Evolutionary conservation across 768 basidiomycete genomes (phyloP).

Genomic region (Rhodotorula kratochvilovae): DNA sequence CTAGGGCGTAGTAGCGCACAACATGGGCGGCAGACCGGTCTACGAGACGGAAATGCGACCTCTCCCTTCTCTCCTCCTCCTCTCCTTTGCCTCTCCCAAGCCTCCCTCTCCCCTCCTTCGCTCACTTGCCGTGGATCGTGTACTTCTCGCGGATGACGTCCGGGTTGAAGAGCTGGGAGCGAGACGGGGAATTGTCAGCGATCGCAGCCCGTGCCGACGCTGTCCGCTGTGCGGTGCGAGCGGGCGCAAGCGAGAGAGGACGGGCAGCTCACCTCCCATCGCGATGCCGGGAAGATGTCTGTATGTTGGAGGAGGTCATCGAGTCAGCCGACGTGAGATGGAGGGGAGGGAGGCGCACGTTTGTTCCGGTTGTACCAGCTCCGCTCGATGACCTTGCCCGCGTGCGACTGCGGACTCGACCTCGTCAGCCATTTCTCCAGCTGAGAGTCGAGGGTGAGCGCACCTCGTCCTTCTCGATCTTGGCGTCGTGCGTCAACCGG

Average conservation of each 20-base stretch:
- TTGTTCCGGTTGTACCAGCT: slow-evolving; percentile 94
- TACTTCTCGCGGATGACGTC: slow-evolving; percentile 32
- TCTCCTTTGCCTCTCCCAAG: too few relatives aligned
- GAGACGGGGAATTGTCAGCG: not conserved
- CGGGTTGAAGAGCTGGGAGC: slow-evolving; percentile 35
- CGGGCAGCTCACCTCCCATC: slow-evolving; percentile 32
- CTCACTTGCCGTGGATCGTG: slow-evolving; percentile 28
- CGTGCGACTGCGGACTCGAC: slow-evolving; percentile 55
- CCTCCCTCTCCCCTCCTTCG: too few relatives aligned
- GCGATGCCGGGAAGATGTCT: slow-evolving; percentile 40
- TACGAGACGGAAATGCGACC: not conserved
- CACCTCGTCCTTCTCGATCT: slow-evolving; percentile 94
- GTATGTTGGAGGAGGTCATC: not conserved
- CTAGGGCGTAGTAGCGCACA: too few relatives aligned
- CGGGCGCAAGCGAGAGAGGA: not conserved
- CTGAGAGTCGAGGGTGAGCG: slow-evolving; percentile 9
- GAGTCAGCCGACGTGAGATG: not conserved
- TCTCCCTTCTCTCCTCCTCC: not conserved
- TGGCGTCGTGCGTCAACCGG: slow-evolving; percentile 85
- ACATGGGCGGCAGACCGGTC: not conserved
- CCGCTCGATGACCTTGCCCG: slow-evolving; percentile 95
- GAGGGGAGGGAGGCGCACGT: slow-evolving; percentile 45
- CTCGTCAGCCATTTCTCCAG: not conserved
- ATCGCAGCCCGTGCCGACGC: too few relatives aligned
- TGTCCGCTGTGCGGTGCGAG: not conserved